These are phyloP conservation scores for Mycosphaerella sp. DNA, from an alignment of 2,329 filamentous ascomycete genomes.

Conservation along the genomic window DNA sequence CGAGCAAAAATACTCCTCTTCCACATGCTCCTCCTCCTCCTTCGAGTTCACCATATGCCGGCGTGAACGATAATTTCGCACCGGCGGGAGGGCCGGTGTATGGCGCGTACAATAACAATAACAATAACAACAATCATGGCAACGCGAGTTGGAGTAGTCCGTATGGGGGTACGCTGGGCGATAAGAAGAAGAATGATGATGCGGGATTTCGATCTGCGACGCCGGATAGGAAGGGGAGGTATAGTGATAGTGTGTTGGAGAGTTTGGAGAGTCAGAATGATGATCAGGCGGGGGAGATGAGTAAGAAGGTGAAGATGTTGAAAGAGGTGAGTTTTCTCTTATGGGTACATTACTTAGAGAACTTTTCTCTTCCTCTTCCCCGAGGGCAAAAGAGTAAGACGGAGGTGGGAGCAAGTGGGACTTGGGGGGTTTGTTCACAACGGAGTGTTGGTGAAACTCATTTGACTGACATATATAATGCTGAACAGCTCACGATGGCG, in stretches of 20 bases:
- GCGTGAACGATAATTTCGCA: constrained; percentile 17
- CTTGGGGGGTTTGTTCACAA: no score
- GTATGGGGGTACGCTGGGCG: neutral
- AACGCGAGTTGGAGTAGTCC: constrained; percentile 23
- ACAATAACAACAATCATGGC: constrained; percentile 11
- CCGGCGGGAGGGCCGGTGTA: constrained; percentile 19
- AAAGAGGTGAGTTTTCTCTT: constrained; percentile 63
- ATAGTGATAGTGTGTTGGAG: constrained; percentile 83
- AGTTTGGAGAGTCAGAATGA: constrained; percentile 97
- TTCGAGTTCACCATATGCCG: constrained; percentile 20
- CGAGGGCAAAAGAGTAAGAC: no score
- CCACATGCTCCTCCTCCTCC: constrained; percentile 9
- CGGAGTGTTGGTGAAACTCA: no score
- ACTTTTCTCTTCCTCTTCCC: no score
- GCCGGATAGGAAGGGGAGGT: constrained; percentile 66
- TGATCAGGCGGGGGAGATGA: constrained; percentile 78
- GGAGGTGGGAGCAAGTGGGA: no score
- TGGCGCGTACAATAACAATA: constrained; percentile 27
- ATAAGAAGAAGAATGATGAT: constrained; percentile 14
- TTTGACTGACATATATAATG: no score
- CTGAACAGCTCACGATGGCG: constrained; percentile 61
- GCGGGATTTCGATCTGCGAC: constrained; percentile 38
- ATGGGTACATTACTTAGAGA: no score
- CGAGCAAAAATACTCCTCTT: constrained; percentile 21
- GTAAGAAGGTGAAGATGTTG: constrained; percentile 79